Base-by-base conservation (phyloP, 2,329 filamentous ascomycete species). In the Gnomoniopsis sp. region DNA sequence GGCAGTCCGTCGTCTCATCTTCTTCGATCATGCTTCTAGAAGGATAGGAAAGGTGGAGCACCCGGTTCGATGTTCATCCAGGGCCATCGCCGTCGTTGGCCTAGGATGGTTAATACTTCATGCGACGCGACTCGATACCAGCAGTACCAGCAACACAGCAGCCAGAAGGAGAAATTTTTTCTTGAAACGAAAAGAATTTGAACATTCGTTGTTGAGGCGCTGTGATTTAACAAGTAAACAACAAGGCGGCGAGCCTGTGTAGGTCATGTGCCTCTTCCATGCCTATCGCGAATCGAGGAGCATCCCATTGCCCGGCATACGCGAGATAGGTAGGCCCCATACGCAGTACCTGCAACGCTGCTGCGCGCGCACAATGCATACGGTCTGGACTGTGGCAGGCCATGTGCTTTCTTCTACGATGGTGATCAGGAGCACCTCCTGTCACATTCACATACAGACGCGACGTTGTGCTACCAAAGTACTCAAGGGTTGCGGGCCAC, bases 11-110 rank as follows among this genome's bases (percentile, higher is more conserved):
- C n/a, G 43, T 38, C 30, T 41, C 53, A 55, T 21, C 30, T 49
- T 17, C 53, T 55, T 55, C 53, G 30, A 49, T 14, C 33, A 15
- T 14, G 34, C 44, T 55, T 55, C 53, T 49, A 30, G 53, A 55
- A 55, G 53, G 52, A 36, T 36, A 46, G 21, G 53, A 55, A 48
- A n/a, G n/a, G 44, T 19, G 46, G 38, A 52, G 33, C 33, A 34
- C 3, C 33, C 33, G 23, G 46, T 44, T 19, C 26, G 21, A 26
- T 22, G 11, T 23, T n/a, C 22, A 19, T 21, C 21, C 14, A 46
- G 53, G 44, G 19, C 23, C 53, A 36, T 36, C 33, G 34, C 30
- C 36, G 46, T 26, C 23, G 53, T 49, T 55, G 52, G 52, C 43
- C 21, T 54, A 26, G 26, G 52, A 48, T 54, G 26, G 47, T 34